Evolutionary conservation across 2,329 filamentous ascomycete species (phyloP).

Genomic region (Magnaporthiopsis incrustans): DNA sequence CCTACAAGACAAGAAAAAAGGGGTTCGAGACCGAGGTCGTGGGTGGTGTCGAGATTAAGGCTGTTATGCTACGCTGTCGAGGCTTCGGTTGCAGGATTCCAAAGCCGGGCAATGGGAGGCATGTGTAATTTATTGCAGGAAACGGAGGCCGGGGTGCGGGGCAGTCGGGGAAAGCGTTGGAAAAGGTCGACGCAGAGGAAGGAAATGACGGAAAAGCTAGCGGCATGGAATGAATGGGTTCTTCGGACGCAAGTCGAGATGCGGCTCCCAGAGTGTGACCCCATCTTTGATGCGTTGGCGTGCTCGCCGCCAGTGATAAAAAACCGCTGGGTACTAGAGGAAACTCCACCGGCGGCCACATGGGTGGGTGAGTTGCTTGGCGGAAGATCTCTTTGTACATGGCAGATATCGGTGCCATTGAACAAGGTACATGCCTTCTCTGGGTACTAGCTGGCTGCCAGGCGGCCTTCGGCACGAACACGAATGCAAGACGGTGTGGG

Average conservation of each 20-base stretch:
- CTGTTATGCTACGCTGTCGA: conserved; percentile 34
- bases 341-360: conserved; percentile 45
- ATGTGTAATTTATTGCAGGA: conserved; percentile 60
- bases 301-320: conserved; percentile 74
- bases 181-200: conserved; percentile 28
- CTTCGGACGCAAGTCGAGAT: conserved; percentile 54
- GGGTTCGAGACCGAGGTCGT: neutral
- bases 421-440: too few species aligned
- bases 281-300: conserved; percentile 84
- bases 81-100: conserved; percentile 38
- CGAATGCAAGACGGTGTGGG: conserved; percentile 11
- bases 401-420: conserved; percentile 19
- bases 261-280: conserved; percentile 64
- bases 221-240: conserved; percentile 36
- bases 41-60: conserved; percentile 20
- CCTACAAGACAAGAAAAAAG: conserved; percentile 19
- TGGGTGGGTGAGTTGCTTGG: conserved; percentile 35
- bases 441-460: conserved; percentile 1
- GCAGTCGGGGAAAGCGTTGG: conserved; percentile 24
- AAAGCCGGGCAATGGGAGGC: conserved; percentile 47
- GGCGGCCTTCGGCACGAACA: conserved; percentile 5
- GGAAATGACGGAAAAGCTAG: conserved; percentile 27
- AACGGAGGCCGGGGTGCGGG: conserved; percentile 39
- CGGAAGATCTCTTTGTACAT: conserved; percentile 34
- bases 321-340: conserved; percentile 53